A percentile compares a stretch with the other conserved stretches of the same genome.
phyloP scores from a whole-genome alignment of 2,329 filamentous ascomycete genomes.

The Harringtonia aguacate region DNA sequence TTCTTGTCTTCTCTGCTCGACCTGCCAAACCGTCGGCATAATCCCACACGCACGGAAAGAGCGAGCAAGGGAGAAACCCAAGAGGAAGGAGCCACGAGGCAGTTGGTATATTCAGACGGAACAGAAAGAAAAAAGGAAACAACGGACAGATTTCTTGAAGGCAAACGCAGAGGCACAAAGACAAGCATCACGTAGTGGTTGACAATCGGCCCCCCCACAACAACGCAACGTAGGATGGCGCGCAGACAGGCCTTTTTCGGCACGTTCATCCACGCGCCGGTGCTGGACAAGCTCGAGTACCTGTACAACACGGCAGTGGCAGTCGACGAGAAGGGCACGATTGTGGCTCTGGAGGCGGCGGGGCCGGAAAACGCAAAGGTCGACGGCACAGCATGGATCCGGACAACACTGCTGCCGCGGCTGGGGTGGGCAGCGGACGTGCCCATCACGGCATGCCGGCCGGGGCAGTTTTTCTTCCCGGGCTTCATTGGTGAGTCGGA shows the following conservation, averaged over 20 bases:
- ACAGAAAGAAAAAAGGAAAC: no score
- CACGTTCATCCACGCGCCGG: constrained; percentile 43
- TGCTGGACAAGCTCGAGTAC: constrained; percentile 36
- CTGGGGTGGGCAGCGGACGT: constrained; percentile 36
- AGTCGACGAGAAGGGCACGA: constrained; percentile 38
- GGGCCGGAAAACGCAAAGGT: constrained; percentile 13
- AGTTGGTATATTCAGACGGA: no score
- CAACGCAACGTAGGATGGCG: constrained; percentile 1
- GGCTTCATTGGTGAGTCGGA: constrained; percentile 59
- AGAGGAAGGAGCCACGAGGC: no score
- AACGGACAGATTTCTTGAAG: no score
- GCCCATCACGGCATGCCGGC: constrained; percentile 22
- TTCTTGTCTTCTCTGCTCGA: no score
- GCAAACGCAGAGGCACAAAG: not conserved
- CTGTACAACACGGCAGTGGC: constrained; percentile 38
- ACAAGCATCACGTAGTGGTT: no score
- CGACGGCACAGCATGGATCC: constrained; percentile 10
- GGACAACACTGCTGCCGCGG: constrained; percentile 22
- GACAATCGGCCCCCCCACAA: no score
- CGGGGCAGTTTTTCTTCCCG: constrained; percentile 68
- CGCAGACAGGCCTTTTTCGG: constrained; percentile 39
- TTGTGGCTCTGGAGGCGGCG: constrained; percentile 32
- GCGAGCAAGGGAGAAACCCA: no score
- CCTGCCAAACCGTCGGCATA: no score
- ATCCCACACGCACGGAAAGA: no score